A percentile compares a stretch with the other conserved stretches of the same genome.
These are phyloP conservation scores for Pichia gijzeniarum DNA, from an alignment of 805 yeast genomes.

Conservation along the genomic window DNA sequence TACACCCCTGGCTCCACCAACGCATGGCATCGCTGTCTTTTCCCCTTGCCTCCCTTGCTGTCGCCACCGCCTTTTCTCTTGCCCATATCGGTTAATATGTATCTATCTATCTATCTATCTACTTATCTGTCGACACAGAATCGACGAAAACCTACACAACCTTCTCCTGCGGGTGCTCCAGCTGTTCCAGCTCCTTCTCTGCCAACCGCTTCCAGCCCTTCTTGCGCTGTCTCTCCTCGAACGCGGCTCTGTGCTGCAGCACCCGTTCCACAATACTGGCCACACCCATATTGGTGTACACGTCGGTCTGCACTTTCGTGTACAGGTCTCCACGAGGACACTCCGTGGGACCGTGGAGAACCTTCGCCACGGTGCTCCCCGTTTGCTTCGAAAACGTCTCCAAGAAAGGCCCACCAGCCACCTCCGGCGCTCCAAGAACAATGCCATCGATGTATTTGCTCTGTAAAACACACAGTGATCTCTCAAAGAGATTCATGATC, in stretches of 20 bases:
- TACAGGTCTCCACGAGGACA: too few relatives aligned
- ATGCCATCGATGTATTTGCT: slow-evolving; percentile 79
- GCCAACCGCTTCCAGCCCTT: slow-evolving; percentile 75
- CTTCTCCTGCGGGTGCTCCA: slow-evolving; percentile 10
- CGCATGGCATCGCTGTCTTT: slow-evolving; percentile 38
- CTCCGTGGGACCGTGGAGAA: too few relatives aligned
- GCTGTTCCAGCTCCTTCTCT: slow-evolving; percentile 30
- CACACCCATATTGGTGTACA: slow-evolving; percentile 45
- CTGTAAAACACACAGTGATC: slow-evolving; percentile 82
- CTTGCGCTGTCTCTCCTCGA: slow-evolving; percentile 78
- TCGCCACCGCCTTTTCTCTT: slow-evolving; percentile 18
- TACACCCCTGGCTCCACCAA: slow-evolving; percentile 76
- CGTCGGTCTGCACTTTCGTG: not conserved
- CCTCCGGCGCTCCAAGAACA: slow-evolving; percentile 61
- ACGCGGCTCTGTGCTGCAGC: slow-evolving; percentile 55
- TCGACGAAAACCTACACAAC: too few relatives aligned
- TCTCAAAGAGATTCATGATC: slow-evolving; percentile 81
- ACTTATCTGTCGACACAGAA: not conserved
- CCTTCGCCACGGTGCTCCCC: too few relatives aligned
- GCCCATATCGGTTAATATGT: too few relatives aligned
- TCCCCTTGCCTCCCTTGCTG: slow-evolving; percentile 16
- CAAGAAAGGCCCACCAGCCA: slow-evolving; percentile 38
- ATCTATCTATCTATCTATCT: slow-evolving; percentile 1
- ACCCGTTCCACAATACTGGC: slow-evolving; percentile 73
- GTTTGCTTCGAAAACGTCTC: not conserved